phyloP scores from a whole-genome alignment of 306 rosid species.

The Sindora glabra region DNA sequence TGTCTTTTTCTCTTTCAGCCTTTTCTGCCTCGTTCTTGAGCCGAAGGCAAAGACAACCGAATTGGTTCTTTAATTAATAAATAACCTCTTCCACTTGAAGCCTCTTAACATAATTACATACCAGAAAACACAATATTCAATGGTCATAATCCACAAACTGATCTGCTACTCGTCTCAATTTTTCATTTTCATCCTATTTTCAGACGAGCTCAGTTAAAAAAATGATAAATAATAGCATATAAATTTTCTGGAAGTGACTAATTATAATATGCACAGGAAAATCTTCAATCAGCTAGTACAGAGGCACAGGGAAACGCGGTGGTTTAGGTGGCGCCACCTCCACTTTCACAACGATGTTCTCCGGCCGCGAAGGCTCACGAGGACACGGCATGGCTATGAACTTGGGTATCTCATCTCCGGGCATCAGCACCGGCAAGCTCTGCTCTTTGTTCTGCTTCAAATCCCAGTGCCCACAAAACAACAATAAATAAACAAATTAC shows the following conservation, averaged over 20 bases:
- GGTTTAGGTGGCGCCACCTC: constrained; percentile 50
- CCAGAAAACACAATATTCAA: constrained; percentile 10
- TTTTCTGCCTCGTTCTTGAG: too few relatives aligned
- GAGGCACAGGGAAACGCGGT: constrained; percentile 44
- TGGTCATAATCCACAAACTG: not conserved
- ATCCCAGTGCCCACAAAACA: constrained; percentile 20
- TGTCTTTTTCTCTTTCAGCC: too few relatives aligned
- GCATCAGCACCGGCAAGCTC: constrained; percentile 85
- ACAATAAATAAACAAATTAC: not conserved
- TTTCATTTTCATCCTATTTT: not conserved
- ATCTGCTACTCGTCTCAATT: not conserved
- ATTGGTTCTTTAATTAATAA: not conserved
- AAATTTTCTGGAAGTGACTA: not conserved
- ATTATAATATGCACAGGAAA: not conserved
- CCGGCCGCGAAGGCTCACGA: constrained; percentile 42
- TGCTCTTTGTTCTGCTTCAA: constrained; percentile 27
- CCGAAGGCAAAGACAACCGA: not conserved
- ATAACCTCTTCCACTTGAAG: not conserved
- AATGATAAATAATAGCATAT: too few relatives aligned
- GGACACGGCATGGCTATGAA: constrained; percentile 95
- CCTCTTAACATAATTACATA: not conserved
- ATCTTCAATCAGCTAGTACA: constrained; percentile 14
- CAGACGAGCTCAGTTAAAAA: too few relatives aligned
- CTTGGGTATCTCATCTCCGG: constrained; percentile 70
- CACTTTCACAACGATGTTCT: constrained; percentile 25